These are phyloP conservation scores for Jasminum sambac DNA, from an alignment of 257 asterid genomes.

Conservation along the genomic window DNA sequence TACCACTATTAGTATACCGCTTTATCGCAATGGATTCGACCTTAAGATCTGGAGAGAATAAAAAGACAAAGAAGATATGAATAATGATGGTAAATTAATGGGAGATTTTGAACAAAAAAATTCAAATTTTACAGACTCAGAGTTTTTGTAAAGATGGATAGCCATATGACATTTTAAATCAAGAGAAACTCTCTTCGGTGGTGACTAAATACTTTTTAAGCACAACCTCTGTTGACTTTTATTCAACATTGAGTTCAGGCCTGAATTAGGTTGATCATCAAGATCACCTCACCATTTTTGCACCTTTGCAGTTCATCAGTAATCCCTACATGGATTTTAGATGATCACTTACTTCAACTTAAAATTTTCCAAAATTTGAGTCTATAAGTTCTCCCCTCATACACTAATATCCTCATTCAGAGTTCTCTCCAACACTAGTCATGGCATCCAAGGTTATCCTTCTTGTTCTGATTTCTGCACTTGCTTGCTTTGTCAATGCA, in stretches of 20 bases:
- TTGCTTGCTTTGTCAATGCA: constrained; percentile 11
- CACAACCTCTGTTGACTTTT: neutral
- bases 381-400: constrained; percentile 10
- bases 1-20: too few species aligned
- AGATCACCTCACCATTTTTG: constrained; percentile 1
- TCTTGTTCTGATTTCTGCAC: constrained; percentile 15
- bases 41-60: too few species aligned
- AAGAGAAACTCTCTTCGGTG: too few species aligned
- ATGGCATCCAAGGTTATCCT: constrained; percentile 29
- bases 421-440: neutral
- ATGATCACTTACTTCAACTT: neutral
- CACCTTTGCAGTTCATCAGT: neutral
- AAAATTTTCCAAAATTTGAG: neutral
- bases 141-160: too few species aligned
- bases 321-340: constrained; percentile 11
- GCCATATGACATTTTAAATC: too few species aligned
- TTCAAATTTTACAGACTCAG: too few species aligned
- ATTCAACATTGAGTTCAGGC: neutral
- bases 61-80: too few species aligned
- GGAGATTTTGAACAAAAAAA: too few species aligned
- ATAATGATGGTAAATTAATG: too few species aligned
- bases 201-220: neutral
- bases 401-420: constrained; percentile 2
- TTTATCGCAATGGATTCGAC: too few species aligned
- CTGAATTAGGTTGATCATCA: constrained; percentile 33